Base-by-base conservation (phyloP, 2,329 filamentous ascomycete species). In the Teratosphaeriaceae sp. region DNA sequence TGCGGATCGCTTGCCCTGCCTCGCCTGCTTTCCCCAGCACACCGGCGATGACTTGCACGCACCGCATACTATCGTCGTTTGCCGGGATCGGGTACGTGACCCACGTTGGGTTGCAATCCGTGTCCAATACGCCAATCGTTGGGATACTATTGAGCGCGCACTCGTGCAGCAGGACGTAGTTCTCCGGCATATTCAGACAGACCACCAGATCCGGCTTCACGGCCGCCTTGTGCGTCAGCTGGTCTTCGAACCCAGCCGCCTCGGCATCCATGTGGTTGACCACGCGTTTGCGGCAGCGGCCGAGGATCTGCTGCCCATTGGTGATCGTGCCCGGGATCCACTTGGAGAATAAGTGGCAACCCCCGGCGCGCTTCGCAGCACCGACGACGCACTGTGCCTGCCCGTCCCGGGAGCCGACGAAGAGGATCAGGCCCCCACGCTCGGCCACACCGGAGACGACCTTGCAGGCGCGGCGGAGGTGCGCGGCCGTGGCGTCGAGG, bases 31-130 rank as follows among this genome's bases (percentile, higher is more conserved):
- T 78, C 30, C 89, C 90, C 27, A 98, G 74, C 1, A 92, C 82
- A 41, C 88, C 88, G 3, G 82, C 85, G 54, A 98, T 86, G 47
- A 96, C 75, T 54, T 84, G 79, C 38, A 88, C 77, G 51, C 83
- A 82, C 47, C 92, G 84, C 53, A 95, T 67, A 78, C 88, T 94
- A 73, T 98, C 92, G 61, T 98, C 92, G 64, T 98, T 98, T 39
- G 88, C 88, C 2, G 92, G 92, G 54, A 98, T 96, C 12, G 86
- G 85, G 62, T 98, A 98, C 3, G 92, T 97, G 39, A 97, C 88
- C 79, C 86, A 90, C 0, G 87, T 87, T 1, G 92, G 87, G 65
- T 97, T 85, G 2, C 82, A 83, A 65, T 98, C 85, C 1, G 92
- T 97, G 65, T 98, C 92, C 53, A 97, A 84, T 45, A 98, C 75